Evolutionary conservation across 1,139 yeast species (phyloP).

Genomic region (Diutina sp.): DNA sequence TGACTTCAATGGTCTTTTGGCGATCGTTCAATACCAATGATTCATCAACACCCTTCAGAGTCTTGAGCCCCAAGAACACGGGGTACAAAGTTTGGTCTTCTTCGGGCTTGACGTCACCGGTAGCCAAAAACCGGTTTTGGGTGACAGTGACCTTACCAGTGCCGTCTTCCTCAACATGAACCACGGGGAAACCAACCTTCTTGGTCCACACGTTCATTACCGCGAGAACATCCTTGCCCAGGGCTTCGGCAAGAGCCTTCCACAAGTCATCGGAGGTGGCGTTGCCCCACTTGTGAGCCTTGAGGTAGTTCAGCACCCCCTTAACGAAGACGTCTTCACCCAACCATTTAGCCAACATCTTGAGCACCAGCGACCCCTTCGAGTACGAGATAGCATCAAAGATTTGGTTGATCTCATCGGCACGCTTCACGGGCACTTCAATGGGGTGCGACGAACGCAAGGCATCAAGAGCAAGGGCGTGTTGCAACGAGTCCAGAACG

Average conservation of each 20-base stretch:
- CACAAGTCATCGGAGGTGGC: constrained; percentile 74
- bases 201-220: constrained; percentile 80
- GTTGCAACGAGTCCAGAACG: constrained; percentile 56
- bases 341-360: constrained; percentile 59
- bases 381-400: constrained; percentile 78
- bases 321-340: constrained; percentile 54
- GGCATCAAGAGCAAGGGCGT: constrained; percentile 59
- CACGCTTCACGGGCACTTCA: constrained; percentile 71
- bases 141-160: constrained; percentile 33
- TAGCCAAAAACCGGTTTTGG: constrained; percentile 66
- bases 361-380: constrained; percentile 67
- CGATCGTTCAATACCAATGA: constrained; percentile 45
- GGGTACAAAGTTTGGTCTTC: constrained; percentile 57
- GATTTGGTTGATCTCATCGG: constrained; percentile 73
- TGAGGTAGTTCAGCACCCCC: constrained; percentile 63
- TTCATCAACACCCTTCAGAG: constrained; percentile 54
- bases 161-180: constrained; percentile 37
- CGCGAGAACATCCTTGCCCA: constrained; percentile 59
- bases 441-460: constrained; percentile 74
- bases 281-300: constrained; percentile 59
- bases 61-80: constrained; percentile 67
- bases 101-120: constrained; percentile 67
- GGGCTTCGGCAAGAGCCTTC: constrained; percentile 59
- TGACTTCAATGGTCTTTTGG: constrained; percentile 32
- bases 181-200: constrained; percentile 74